Percentiles rank a stretch among this genome's conserved stretches.
These are phyloP conservation scores for Phytopythium sindhum DNA, from an alignment of 352 stramenopile species.

Conservation along the genomic window DNA sequence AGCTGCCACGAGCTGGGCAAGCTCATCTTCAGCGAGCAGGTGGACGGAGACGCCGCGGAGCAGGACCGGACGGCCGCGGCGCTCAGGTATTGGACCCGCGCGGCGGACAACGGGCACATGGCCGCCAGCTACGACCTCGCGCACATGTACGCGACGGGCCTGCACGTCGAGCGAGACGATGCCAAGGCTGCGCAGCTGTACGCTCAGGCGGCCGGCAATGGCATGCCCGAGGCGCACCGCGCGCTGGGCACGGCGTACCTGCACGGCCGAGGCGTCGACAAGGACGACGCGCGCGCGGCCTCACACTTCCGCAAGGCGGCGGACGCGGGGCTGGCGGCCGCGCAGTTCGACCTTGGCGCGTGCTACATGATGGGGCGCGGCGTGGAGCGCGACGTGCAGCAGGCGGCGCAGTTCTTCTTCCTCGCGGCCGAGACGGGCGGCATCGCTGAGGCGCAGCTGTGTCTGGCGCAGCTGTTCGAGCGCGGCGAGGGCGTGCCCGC, in stretches of 20 bases:
- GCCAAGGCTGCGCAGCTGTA: conserved; percentile 61
- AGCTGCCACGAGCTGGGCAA: conserved; percentile 78
- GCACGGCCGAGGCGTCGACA: conserved; percentile 27
- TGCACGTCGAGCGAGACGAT: conserved; percentile 59
- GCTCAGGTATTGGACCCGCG: conserved; percentile 61
- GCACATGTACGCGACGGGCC: conserved; percentile 69
- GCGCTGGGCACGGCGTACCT: conserved; percentile 59
- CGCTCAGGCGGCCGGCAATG: conserved; percentile 41
- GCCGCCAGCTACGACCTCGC: conserved; percentile 71
- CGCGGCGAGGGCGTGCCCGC: conserved; percentile 40
- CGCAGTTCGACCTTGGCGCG: conserved; percentile 80
- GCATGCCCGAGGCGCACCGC: conserved; percentile 70
- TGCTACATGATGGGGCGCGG: conserved; percentile 78
- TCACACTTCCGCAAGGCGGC: conserved; percentile 61
- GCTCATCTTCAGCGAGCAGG: conserved; percentile 36
- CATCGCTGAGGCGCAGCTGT: conserved; percentile 65
- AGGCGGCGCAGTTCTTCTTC: conserved; percentile 70
- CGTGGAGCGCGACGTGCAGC: conserved; percentile 39
- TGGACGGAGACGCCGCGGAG: conserved; percentile 14
- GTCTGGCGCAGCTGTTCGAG: conserved; percentile 77
- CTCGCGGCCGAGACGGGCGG: conserved; percentile 59
- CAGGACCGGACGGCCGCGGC: conserved; percentile 31
- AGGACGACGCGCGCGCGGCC: conserved; percentile 33
- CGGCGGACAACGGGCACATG: conserved; percentile 61
- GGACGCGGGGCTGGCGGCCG: conserved; percentile 47